Evolutionary conservation across 2,329 filamentous ascomycete species (phyloP), one percentile per base, ranked within the genome.

Genomic region (Neonectria magnoliae): DNA sequence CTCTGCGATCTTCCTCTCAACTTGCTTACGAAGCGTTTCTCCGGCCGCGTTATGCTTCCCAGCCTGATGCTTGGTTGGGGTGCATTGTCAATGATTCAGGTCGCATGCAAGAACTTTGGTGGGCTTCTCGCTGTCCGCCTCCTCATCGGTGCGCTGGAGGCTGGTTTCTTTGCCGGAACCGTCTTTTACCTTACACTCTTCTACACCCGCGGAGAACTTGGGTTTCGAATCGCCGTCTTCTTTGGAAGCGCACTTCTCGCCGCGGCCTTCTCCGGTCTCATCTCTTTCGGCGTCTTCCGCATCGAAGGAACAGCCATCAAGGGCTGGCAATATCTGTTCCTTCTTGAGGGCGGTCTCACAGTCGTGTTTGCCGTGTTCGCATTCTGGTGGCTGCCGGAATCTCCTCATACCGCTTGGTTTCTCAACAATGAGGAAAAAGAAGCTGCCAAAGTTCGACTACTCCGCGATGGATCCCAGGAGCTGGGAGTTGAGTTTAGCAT

Each of bases 291-390:
- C 1, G 90, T 92, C 57, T 87, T 87, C 0, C 81, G 83, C 3
- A 78, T 79, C 5, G 76, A 77, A 14, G 89, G 88, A 1, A 76
- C 89, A 2, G 76, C 81, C 4, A 66, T 64, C 33, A 84, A 81
- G 9, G 88, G 88, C 3, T 91, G 88, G 88, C 79, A 86, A 8
- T 89, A 86, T 87, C 80, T 90, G 0, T 91, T 91, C 76, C 88
- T 91, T 33, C 85, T 91, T 22, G 88, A 91, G 75, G 88, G 89
- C 11, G 79, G 81, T 3, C 81, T 73, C 18, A 74, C 72, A 6
- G 61, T 69, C 3, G 57, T 71, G 16, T 64, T 72, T 41, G 71
- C 67, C 10, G 45, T 64, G 2, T 45, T 60, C 8, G 67, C 67
- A 8, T 74, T 68, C 51, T 73, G 69, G 60, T 71, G 68, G 60